Base-by-base conservation (phyloP, 306 rosid genomes). In the Prunus dulcis region DNA sequence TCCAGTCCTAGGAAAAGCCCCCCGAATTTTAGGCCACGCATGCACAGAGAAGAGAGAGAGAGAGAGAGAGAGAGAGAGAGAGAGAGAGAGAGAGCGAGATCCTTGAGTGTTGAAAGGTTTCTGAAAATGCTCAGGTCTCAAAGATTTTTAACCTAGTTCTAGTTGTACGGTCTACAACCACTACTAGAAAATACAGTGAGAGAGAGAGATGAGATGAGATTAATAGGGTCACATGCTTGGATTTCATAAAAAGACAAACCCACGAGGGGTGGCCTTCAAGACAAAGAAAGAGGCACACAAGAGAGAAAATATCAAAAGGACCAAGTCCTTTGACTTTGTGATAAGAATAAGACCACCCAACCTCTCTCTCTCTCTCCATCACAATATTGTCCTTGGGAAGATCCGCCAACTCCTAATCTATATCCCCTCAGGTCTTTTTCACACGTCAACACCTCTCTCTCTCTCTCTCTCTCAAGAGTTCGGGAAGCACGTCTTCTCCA, bases 181-280 rank as follows among this genome's bases (percentile, higher is more conserved):
- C 62, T 11, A 1, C 7, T 56, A 56, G 12, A 56, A n/a, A 56
- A 23, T 22, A 3, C 3, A 20, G 27, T 20, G 62, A 3, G 14
- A 6, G 28, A 56, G 62, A 56, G 62, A 34, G 41, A 34, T 7
- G 41, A 34, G 41, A 13, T 12, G 28, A 11, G 38, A 30, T 12
- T 13, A 60, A 25, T 5, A 56, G 23, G 62, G 9, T 23, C 62
- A 56, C 62, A 56, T 20, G 77, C 17, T 53, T 77, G 66, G 64
- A 66, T 76, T 72, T 82, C 78, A 76, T 84, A 34, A 81, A 73
- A 87, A 67, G 86, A 76, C 86, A 88, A 83, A 65, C 83, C 86
- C 91, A 87, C 86, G 88, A 81, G 86, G 76, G 72, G 23, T 27
- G 70, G 30, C 80, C 82, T 62, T 46, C 73, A 56, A 69, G 28